A percentile compares a stretch with the other conserved stretches of the same genome.
These are phyloP conservation scores for Articulospora tetracladia DNA, from an alignment of 495 filamentous ascomycete species.

Conservation along the genomic window DNA sequence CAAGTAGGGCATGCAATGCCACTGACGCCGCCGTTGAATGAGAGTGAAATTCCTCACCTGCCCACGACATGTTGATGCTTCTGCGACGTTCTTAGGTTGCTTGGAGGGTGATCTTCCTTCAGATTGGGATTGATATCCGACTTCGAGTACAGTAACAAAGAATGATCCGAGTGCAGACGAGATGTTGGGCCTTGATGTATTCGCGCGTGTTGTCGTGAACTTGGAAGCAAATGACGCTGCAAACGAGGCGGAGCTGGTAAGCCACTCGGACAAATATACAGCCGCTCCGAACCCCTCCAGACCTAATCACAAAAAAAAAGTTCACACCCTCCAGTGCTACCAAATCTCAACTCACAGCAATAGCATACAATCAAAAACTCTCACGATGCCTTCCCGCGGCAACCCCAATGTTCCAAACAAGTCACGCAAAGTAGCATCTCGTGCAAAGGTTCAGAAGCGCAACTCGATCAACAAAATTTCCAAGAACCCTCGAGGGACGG, in stretches of 20 bases:
- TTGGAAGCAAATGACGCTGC: no score
- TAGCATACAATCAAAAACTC: not conserved
- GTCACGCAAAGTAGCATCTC: conserved; percentile 18
- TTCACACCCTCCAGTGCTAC: not conserved
- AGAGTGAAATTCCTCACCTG: conserved; percentile 12
- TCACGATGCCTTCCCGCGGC: conserved; percentile 25
- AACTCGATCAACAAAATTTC: conserved; percentile 20
- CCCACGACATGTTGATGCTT: conserved; percentile 25
- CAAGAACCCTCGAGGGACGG: conserved; percentile 26
- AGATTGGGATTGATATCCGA: no score
- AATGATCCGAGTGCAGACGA: not conserved
- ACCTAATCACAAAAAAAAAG: not conserved
- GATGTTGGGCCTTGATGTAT: no score
- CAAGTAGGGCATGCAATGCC: no score
- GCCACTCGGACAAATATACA: no score
- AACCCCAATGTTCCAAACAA: conserved; percentile 29
- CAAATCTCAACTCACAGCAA: not conserved
- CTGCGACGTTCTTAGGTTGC: not conserved
- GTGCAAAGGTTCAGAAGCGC: conserved; percentile 23
- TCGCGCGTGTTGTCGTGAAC: no score
- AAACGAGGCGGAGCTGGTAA: no score
- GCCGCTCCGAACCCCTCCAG: conserved; percentile 1
- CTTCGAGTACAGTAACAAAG: not conserved
- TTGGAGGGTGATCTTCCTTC: no score
- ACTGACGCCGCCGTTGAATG: no score